A percentile compares a stretch with the other conserved stretches of the same genome.
Evolutionary conservation across 768 basidiomycete species (phyloP).

Genomic region (Kockovaella imperatae): DNA sequence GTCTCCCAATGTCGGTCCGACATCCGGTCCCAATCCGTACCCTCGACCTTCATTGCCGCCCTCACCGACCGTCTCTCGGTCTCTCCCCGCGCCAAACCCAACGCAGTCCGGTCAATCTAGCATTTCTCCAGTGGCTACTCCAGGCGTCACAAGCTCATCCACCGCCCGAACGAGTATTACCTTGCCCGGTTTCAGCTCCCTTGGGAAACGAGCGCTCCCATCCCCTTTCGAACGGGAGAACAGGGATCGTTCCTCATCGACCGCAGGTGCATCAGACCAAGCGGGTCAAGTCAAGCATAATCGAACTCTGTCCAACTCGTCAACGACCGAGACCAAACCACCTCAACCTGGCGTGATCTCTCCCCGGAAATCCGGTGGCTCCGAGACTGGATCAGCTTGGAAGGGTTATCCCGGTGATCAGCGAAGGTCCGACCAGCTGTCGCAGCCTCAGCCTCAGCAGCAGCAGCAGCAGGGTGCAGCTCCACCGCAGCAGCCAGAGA

Average conservation of each 20-base stretch:
- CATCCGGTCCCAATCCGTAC: conserved; percentile 7
- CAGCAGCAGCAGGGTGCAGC: no score
- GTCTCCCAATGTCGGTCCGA: neutral
- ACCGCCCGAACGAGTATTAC: conserved; percentile 12
- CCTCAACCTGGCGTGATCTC: no score
- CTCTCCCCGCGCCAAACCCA: conserved; percentile 1
- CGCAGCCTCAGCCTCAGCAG: no score
- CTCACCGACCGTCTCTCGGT: conserved; percentile 8
- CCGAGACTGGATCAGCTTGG: no score
- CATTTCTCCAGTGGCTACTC: neutral
- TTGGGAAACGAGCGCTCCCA: conserved; percentile 10
- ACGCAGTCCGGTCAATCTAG: neutral
- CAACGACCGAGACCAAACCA: no score
- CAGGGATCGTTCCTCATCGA: conserved; percentile 2
- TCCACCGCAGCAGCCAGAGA: no score
- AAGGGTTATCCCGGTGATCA: no score
- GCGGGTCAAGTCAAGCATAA: conserved; percentile 5
- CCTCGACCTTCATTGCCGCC: conserved; percentile 15
- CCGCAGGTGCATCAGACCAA: neutral
- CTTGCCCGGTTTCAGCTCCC: conserved; percentile 10
- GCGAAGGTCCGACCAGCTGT: no score
- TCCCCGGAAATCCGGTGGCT: no score
- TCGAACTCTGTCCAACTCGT: neutral
- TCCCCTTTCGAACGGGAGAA: conserved; percentile 20
- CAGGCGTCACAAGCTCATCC: neutral